phyloP scores from a whole-genome alignment of 306 rosid genomes.

The Fragaria nilgerrensis region DNA sequence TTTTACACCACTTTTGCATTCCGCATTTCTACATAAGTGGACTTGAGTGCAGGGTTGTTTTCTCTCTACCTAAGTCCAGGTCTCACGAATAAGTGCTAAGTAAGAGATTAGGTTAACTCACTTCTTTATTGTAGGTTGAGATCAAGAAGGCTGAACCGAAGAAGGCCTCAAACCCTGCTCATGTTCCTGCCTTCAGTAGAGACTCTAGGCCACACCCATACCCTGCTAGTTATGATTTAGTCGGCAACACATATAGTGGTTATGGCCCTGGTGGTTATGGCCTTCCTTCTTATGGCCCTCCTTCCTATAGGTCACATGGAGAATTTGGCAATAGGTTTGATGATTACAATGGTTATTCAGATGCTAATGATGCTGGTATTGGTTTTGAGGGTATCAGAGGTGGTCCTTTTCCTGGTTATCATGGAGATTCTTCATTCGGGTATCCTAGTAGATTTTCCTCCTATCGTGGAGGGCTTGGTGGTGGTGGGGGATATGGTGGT shows the following conservation, averaged over 20 bases:
- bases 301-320: constrained; percentile 40
- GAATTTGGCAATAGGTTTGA: constrained; percentile 45
- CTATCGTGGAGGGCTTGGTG: constrained; percentile 42
- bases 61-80: constrained; percentile 31
- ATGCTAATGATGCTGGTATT: constrained; percentile 47
- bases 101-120: constrained; percentile 67
- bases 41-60: constrained; percentile 38
- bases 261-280: constrained; percentile 63
- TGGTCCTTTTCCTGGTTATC: constrained; percentile 46
- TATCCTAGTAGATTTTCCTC: constrained; percentile 48
- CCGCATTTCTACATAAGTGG: constrained; percentile 5
- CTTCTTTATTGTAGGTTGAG: constrained; percentile 98
- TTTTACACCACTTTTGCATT: neutral
- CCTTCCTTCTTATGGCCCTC: constrained; percentile 33
- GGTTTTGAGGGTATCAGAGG: constrained; percentile 50
- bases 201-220: constrained; percentile 79
- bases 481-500: constrained; percentile 46
- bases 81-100: constrained; percentile 15
- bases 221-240: constrained; percentile 68
- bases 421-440: constrained; percentile 41
- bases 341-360: constrained; percentile 60
- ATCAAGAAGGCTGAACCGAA: constrained; percentile 96
- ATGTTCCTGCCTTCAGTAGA: constrained; percentile 75
- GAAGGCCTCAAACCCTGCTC: constrained; percentile 81
- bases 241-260: constrained; percentile 60